Percentiles rank a stretch among this genome's conserved stretches.
Evolutionary conservation across 2,329 filamentous ascomycete genomes (phyloP).

Genomic region (Fusarium agapanthi): DNA sequence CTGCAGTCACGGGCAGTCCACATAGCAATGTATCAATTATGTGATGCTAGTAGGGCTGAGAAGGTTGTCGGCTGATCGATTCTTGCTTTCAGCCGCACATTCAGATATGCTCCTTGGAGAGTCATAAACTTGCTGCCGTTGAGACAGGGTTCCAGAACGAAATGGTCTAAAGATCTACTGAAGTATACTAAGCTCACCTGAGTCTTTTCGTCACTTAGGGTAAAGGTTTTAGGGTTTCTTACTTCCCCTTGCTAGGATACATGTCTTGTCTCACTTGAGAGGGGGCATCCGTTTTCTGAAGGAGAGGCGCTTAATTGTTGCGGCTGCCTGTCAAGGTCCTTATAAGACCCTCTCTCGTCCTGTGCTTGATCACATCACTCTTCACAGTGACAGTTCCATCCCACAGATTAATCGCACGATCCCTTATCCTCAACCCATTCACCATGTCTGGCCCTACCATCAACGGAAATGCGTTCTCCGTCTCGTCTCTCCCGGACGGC

Average conservation of each 20-base stretch:
- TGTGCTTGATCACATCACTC: accelerated
- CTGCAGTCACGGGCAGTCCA: background rate
- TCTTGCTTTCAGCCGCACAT: background rate
- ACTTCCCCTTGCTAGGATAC: background rate
- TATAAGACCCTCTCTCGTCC: background rate
- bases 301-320: background rate
- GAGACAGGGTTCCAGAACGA: background rate
- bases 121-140: accelerated
- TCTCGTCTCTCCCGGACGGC: background rate
- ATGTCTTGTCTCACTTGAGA: background rate
- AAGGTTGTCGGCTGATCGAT: no score
- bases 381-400: accelerated
- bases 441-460: background rate
- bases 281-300: background rate
- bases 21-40: no score
- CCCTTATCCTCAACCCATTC: accelerated
- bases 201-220: background rate
- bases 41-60: background rate
- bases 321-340: accelerated
- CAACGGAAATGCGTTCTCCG: background rate
- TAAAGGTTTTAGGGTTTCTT: background rate
- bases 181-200: background rate
- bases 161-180: background rate
- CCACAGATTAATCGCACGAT: no score
- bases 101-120: accelerated